Base-by-base conservation (phyloP, 306 rosid genomes). In the Cicer chorassanicum region DNA sequence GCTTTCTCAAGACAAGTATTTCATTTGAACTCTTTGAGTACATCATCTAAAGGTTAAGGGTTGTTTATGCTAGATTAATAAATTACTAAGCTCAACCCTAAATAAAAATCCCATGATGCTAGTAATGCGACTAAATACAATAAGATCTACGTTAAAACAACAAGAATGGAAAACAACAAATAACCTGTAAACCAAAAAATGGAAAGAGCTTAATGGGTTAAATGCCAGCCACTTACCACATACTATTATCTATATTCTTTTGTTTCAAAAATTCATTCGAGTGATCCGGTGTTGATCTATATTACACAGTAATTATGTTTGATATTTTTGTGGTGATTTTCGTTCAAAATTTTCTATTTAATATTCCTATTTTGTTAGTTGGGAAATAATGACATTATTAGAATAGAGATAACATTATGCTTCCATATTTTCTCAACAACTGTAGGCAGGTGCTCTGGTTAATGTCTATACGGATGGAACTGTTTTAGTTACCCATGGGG, bases 391-490 rank as follows among this genome's bases (percentile, higher is more conserved):
- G 73, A 41, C 59, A 42, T 68, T 60, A 55, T 48, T 46, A 48
- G 65, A 77, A n/a, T 53, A 29, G 42, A 54, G 46, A 50, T 66
- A 10, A 62, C 65, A 50, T 34, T 55, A 68, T 48, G n/a, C 66
- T 70, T 61, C 15, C 45, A 9, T 71, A 40, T 80, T 49, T 82
- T 64, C 65, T 68, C 46, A 55, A 79, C 72, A 78, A 81, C 73
- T 80, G 73, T 79, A 94, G 96, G 98, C 98, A 77, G 98, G 98
- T 78, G 97, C 97, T 75, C 89, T 94, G 87, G 96, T 94, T 80
- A 88, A 89, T 84, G 96, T 94, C 77, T 94, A 91, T 81, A 94
- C 98, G 1, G 97, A 94, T 83, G 98, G 98, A 82, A 91, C 96
- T 21, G 98, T 94, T 88, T 83, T 94, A 82, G 95, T 94, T 75